These are phyloP conservation scores for Phytophthora hybrid DNA, from an alignment of 352 stramenopile species.

Conservation along the genomic window DNA sequence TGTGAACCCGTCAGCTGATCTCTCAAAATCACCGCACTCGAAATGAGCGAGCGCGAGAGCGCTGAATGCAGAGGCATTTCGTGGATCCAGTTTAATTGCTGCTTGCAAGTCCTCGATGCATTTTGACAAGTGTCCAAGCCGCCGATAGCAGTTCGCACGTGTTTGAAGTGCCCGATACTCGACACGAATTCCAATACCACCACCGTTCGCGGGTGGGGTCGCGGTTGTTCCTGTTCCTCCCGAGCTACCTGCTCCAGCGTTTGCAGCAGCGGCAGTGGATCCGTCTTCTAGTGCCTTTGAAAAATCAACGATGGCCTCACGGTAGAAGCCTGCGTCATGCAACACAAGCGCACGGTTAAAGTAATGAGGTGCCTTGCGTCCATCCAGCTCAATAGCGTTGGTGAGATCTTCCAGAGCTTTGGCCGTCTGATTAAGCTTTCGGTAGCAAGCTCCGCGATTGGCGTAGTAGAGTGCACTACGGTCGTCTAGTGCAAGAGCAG, in stretches of 20 bases:
- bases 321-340: conserved; percentile 68
- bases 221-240: conserved; percentile 4
- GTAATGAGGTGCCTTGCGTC: conserved; percentile 75
- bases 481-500: conserved; percentile 71
- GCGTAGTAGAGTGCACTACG: conserved; percentile 76
- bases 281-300: conserved; percentile 78
- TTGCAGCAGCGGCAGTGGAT: conserved; percentile 28
- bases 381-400: conserved; percentile 73
- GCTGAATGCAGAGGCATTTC: conserved; percentile 69
- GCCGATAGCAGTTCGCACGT: conserved; percentile 71
- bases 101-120: conserved; percentile 81
- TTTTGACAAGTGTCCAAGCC: conserved; percentile 61
- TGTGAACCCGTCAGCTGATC: conserved; percentile 66
- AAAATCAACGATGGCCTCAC: conserved; percentile 78
- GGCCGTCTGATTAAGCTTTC: conserved; percentile 68
- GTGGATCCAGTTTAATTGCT: conserved; percentile 75
- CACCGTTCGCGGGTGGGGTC: background rate
- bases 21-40: conserved; percentile 61
- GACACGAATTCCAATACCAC: conserved; percentile 56
- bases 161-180: conserved; percentile 78
- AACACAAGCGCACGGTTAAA: conserved; percentile 82
- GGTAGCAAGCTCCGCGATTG: conserved; percentile 74
- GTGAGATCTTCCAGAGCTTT: conserved; percentile 79
- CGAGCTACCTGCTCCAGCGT: conserved; percentile 9
- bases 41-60: conserved; percentile 73